Conservation (phyloP, 1,139 yeast genomes). For the Spathaspora jeffriesii region DNA sequence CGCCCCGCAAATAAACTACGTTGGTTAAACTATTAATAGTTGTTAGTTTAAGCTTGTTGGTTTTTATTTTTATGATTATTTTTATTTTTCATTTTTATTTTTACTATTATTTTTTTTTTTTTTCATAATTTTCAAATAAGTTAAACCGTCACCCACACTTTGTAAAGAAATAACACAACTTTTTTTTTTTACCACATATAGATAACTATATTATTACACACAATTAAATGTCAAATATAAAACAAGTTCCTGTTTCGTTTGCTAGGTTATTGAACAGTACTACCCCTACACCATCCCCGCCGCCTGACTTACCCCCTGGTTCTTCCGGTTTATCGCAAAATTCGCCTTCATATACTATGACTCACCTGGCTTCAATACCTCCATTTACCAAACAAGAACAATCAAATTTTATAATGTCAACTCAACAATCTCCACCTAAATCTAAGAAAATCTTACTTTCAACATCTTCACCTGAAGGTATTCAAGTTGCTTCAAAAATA, state of each 20-base stretch:
- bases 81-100: slow-evolving; percentile 1
- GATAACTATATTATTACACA: slow-evolving; percentile 1
- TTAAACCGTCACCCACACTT: not conserved
- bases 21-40: too few species aligned
- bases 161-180: not conserved
- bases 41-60: too few species aligned
- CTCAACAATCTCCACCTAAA: not conserved
- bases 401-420: too few species aligned
- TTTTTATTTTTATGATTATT: too few species aligned
- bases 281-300: slow-evolving; percentile 3
- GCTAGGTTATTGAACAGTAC: slow-evolving; percentile 4
- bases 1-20: too few species aligned
- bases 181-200: not conserved
- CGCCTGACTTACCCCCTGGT: not conserved
- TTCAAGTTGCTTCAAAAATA: slow-evolving; percentile 85
- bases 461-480: slow-evolving; percentile 85
- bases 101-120: slow-evolving; percentile 1
- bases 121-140: slow-evolving; percentile 5
- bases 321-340: not conserved
- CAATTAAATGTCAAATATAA: not conserved
- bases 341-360: slow-evolving; percentile 3
- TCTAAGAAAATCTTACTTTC: slow-evolving; percentile 44
- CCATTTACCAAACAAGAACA: slow-evolving; percentile 4
- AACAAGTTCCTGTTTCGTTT: slow-evolving; percentile 4
- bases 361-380: slow-evolving; percentile 7